Conservation (phyloP, 139 green algal species). For the Desmodesmus armatus region DNA sequence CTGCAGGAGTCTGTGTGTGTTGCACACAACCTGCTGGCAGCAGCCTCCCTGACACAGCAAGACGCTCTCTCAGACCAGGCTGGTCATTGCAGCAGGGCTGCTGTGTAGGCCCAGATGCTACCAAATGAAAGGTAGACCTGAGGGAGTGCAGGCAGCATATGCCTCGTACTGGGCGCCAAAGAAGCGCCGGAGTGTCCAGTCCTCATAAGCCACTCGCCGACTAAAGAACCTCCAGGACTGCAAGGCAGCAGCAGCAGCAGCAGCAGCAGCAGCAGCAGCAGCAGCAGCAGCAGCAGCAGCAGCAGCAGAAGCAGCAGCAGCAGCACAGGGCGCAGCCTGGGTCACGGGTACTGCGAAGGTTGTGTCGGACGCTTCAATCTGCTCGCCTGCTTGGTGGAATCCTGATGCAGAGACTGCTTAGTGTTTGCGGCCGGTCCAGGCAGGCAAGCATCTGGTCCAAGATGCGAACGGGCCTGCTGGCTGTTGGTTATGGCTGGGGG, state of each 20-base stretch:
- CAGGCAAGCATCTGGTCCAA: neutral
- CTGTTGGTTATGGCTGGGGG: neutral
- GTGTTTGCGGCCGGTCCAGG: neutral
- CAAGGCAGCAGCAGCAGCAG: conserved; percentile 2
- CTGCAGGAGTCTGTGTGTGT: too few species aligned
- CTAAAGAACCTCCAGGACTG: conserved; percentile 78
- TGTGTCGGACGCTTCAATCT: neutral
- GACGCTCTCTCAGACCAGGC: neutral
- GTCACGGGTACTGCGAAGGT: neutral
- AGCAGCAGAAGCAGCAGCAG: neutral
- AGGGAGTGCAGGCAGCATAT: conserved; percentile 59
- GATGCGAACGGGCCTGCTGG: neutral
- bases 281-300: neutral
- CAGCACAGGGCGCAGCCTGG: neutral
- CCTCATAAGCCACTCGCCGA: conserved; percentile 68
- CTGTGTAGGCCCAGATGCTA: conserved; percentile 43
- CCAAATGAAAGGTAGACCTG: conserved; percentile 64
- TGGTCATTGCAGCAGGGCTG: neutral
- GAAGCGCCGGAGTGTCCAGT: conserved; percentile 68
- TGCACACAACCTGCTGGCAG: neutral
- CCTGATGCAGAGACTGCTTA: neutral
- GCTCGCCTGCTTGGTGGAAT: neutral
- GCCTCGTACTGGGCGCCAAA: conserved; percentile 68
- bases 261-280: neutral
- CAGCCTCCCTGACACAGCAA: neutral